phyloP scores from a whole-genome alignment of 2,329 filamentous ascomycete species.

The Xylaria sp. region DNA sequence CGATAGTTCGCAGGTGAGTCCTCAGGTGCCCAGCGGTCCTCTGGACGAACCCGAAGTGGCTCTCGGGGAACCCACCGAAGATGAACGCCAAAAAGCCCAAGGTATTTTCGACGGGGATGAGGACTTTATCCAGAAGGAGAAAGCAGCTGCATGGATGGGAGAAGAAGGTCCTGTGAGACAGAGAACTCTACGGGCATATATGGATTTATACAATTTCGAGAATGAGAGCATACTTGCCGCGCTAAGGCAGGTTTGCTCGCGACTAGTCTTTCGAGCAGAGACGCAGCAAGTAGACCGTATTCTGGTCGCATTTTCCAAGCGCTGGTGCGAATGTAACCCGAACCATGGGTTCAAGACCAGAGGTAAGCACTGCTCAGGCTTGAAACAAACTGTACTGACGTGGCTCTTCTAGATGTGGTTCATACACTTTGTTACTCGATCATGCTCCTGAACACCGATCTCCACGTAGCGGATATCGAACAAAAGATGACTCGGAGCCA shows the following conservation, averaged over 20 bases:
- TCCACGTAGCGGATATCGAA: conserved; percentile 94
- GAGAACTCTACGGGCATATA: conserved; percentile 78
- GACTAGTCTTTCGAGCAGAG: conserved; percentile 86
- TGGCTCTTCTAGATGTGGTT: conserved; percentile 75
- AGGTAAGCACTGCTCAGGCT: conserved; percentile 64
- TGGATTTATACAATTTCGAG: conserved; percentile 89
- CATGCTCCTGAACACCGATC: conserved; percentile 92
- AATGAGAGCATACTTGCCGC: conserved; percentile 82
- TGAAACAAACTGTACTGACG: conserved; percentile 43
- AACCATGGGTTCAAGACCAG: conserved; percentile 91
- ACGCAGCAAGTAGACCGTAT: conserved; percentile 98
- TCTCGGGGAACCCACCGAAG: conserved; percentile 69
- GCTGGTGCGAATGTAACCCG: conserved; percentile 95
- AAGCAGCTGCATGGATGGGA: conserved; percentile 89
- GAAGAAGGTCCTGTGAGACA: conserved; percentile 72
- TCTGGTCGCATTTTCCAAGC: conserved; percentile 84
- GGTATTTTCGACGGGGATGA: conserved; percentile 88
- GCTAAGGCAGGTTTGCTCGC: conserved; percentile 82
- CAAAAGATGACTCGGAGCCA: conserved; percentile 95
- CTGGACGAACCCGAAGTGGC: conserved; percentile 69
- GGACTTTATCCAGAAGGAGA: conserved; percentile 80
- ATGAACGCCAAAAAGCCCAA: conserved; percentile 80
- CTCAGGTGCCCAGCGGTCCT: conserved; percentile 62
- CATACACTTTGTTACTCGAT: conserved; percentile 98
- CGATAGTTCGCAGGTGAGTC: conserved; percentile 48